Evolutionary conservation across 345 rosid species (phyloP).

Genomic region (Crucihimalaya himalaica): DNA sequence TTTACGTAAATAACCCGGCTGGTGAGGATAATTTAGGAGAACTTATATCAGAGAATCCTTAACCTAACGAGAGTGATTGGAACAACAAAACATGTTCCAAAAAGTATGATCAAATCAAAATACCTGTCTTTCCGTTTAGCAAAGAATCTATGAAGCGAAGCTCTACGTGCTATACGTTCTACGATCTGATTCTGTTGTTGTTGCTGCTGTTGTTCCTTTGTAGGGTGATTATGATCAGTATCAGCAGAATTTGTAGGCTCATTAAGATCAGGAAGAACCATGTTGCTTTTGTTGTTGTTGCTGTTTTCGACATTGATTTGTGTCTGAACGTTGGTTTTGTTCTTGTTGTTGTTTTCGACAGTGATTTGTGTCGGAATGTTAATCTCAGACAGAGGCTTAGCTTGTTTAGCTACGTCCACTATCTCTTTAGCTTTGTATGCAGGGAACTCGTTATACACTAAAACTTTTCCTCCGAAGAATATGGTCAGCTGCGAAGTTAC

Average conservation of each 20-base stretch:
- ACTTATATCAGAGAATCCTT: neutral
- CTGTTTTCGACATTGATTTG: no score
- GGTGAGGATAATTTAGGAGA: neutral
- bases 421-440: constrained; percentile 59
- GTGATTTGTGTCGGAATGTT: constrained; percentile 8
- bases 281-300: constrained; percentile 10
- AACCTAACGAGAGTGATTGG: neutral
- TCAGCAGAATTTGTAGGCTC: constrained; percentile 31
- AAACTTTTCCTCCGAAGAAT: constrained; percentile 62
- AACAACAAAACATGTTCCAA: neutral
- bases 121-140: constrained; percentile 81
- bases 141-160: constrained; percentile 72
- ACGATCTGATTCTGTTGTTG: constrained; percentile 33
- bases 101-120: neutral
- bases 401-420: constrained; percentile 49
- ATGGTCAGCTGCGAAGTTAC: constrained; percentile 59
- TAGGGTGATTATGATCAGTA: neutral
- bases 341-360: constrained; percentile 3
- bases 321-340: constrained; percentile 16
- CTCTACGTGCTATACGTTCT: constrained; percentile 53
- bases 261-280: constrained; percentile 47
- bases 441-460: constrained; percentile 55
- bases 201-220: constrained; percentile 12
- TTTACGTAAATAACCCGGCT: neutral
- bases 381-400: constrained; percentile 14